A percentile compares a stretch with the other conserved stretches of the same genome.
These are phyloP conservation scores for Linderniella brevidens DNA, from an alignment of 257 asterid genomes.

Conservation along the genomic window DNA sequence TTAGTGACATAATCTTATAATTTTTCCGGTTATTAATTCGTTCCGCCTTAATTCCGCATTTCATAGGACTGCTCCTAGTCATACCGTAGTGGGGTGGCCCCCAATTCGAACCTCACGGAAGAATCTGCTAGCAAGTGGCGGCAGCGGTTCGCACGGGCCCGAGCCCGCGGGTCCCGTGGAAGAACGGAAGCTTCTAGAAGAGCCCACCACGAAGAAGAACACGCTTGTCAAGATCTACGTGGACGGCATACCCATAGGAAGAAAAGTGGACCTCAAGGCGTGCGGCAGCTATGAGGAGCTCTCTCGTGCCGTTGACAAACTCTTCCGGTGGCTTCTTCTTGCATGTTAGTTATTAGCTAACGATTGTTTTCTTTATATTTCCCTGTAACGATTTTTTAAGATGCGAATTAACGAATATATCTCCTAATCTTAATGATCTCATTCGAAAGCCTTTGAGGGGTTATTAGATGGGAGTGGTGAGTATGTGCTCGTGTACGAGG, in stretches of 20 bases:
- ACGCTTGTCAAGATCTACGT: conserved; percentile 79
- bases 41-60: too few relatives aligned
- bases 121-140: conserved; percentile 28
- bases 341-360: conserved; percentile 24
- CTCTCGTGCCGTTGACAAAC: conserved; percentile 56
- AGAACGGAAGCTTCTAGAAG: conserved; percentile 20
- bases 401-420: not conserved
- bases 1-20: too few relatives aligned
- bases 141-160: conserved; percentile 24
- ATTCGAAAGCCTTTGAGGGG: conserved; percentile 31
- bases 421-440: not conserved
- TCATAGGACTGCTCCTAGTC: conserved; percentile 54
- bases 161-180: conserved; percentile 19
- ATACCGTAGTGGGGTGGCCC: conserved; percentile 83
- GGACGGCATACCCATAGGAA: conserved; percentile 91
- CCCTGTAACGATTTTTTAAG: not conserved
- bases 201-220: conserved; percentile 27
- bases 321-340: conserved; percentile 72
- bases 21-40: too few relatives aligned
- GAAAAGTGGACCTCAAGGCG: conserved; percentile 71
- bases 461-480: conserved; percentile 60
- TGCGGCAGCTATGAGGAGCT: conserved; percentile 62
- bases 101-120: conserved; percentile 69
- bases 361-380: not conserved
- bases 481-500: conserved; percentile 80